phyloP scores from a whole-genome alignment of 495 filamentous ascomycete species.

The Choiromyces venosus region DNA sequence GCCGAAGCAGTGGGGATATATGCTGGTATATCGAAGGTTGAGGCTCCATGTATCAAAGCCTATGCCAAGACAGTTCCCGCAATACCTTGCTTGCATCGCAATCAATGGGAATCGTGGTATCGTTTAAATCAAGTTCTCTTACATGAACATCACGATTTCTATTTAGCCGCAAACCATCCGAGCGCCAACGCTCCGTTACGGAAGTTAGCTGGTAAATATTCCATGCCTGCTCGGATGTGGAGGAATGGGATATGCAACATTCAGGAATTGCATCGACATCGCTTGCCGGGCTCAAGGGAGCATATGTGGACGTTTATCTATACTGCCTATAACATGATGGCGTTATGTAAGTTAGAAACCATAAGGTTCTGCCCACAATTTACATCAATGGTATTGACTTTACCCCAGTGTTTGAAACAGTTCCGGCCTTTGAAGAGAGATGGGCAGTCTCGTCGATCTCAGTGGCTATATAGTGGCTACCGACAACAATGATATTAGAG shows the following conservation, averaged over 20 bases:
- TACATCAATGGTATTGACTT: not conserved
- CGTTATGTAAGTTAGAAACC: conserved; percentile 45
- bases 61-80: conserved; percentile 54
- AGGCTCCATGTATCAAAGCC: conserved; percentile 69
- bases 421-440: conserved; percentile 68
- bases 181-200: conserved; percentile 56
- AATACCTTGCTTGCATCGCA: conserved; percentile 50
- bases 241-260: conserved; percentile 73
- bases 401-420: conserved; percentile 59
- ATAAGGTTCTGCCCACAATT: not conserved
- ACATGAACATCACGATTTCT: conserved; percentile 75
- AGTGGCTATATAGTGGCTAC: conserved; percentile 71
- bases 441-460: conserved; percentile 81
- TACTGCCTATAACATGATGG: conserved; percentile 76
- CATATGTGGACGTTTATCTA: conserved; percentile 79
- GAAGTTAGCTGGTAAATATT: conserved; percentile 60
- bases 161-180: conserved; percentile 70
- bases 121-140: conserved; percentile 65
- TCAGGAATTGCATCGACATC: conserved; percentile 64
- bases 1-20: conserved; percentile 70
- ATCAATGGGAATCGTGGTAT: conserved; percentile 69
- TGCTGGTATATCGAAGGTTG: conserved; percentile 68
- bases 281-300: conserved; percentile 63
- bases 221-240: conserved; percentile 82
- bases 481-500: conserved; percentile 63